Percentiles rank a stretch among this genome's conserved stretches.
phyloP scores from a whole-genome alignment of 345 rosid genomes.

The Crucihimalaya himalaica region DNA sequence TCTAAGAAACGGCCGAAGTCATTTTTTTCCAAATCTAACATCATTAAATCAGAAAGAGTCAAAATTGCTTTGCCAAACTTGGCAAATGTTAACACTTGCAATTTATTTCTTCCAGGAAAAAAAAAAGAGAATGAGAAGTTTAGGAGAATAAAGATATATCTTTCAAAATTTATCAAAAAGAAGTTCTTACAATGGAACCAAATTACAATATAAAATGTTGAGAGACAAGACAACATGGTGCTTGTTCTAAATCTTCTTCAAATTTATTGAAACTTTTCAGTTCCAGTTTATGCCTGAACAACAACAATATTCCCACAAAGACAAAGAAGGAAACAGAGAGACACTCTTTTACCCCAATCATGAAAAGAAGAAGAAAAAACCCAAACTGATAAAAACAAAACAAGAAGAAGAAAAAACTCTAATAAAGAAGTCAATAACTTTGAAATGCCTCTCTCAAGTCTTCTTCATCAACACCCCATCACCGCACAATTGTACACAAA shows the following conservation, averaged over 20 bases:
- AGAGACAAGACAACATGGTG: constrained; percentile 29
- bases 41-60: background rate
- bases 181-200: constrained; percentile 16
- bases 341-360: constrained; percentile 24
- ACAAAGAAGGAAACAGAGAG: constrained; percentile 15
- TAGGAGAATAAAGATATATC: background rate
- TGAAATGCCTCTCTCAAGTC: constrained; percentile 27
- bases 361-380: background rate
- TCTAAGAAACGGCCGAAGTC: background rate
- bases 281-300: constrained; percentile 30
- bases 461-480: constrained; percentile 72
- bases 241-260: constrained; percentile 16
- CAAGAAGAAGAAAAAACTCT: background rate
- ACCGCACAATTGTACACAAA: constrained; percentile 87
- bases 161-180: background rate
- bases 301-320: constrained; percentile 12
- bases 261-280: constrained; percentile 29
- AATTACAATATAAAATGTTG: constrained; percentile 11
- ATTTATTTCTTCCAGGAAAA: background rate
- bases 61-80: background rate
- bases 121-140: no score
- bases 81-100: background rate
- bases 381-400: background rate
- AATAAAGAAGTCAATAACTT: constrained; percentile 26
- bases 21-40: background rate